These are phyloP conservation scores for Brassica nigra DNA, from an alignment of 345 rosid genomes.

Conservation along the genomic window DNA sequence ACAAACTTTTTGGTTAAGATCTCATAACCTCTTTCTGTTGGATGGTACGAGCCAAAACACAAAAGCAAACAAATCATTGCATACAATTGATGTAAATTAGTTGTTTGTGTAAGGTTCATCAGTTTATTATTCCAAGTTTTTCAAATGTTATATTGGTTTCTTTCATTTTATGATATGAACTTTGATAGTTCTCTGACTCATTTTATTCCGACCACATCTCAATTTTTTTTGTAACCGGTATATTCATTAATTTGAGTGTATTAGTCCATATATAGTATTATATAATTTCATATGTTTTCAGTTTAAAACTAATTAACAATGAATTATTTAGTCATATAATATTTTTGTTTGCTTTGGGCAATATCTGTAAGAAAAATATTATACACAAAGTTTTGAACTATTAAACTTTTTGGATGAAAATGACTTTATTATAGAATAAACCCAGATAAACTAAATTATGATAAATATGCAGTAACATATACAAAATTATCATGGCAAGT, in stretches of 20 bases:
- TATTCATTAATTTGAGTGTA: not conserved
- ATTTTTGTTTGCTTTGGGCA: not conserved
- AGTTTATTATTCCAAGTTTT: not conserved
- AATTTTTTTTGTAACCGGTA: not conserved
- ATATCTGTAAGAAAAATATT: not conserved
- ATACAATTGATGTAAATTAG: conserved; percentile 4
- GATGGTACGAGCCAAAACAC: conserved; percentile 60
- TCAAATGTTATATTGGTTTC: not conserved
- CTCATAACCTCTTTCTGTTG: conserved; percentile 38
- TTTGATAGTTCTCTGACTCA: not conserved
- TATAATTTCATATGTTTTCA: not conserved
- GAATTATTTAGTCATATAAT: not conserved
- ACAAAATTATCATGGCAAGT: not conserved
- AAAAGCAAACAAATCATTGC: conserved; percentile 45
- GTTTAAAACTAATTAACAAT: not conserved
- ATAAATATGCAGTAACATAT: not conserved
- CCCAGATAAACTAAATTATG: not conserved
- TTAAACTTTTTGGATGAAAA: not conserved
- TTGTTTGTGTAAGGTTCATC: not conserved
- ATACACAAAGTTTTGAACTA: not conserved
- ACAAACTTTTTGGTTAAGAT: conserved; percentile 11
- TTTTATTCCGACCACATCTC: not conserved
- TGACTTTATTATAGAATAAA: not conserved
- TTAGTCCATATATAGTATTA: not conserved
- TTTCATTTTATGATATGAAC: not conserved